Percentiles rank a stretch among this genome's conserved stretches.
Evolutionary conservation across 352 stramenopile genomes (phyloP).

Genomic region (Phytophthora idaei): DNA sequence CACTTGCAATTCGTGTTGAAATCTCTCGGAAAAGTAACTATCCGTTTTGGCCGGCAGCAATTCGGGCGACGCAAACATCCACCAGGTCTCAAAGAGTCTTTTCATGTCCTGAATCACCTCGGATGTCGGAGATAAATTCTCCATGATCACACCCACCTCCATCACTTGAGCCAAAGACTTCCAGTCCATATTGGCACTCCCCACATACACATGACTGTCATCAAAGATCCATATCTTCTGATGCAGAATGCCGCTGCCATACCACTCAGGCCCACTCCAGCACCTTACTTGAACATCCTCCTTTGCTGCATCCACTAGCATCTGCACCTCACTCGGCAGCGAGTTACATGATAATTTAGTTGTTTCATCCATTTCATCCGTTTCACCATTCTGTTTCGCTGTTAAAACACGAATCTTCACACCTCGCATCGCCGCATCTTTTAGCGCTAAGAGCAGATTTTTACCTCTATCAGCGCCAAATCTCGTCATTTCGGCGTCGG

Average conservation of each 20-base stretch:
- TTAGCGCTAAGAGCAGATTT: slow-evolving; percentile 58
- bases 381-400: slow-evolving; percentile 29
- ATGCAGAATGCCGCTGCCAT: slow-evolving; percentile 79
- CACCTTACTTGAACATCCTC: slow-evolving; percentile 52
- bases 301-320: slow-evolving; percentile 39
- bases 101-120: slow-evolving; percentile 58
- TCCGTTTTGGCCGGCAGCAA: slow-evolving; percentile 36
- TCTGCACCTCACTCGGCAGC: slow-evolving; percentile 65
- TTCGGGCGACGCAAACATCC: slow-evolving; percentile 54
- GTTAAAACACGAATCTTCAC: slow-evolving; percentile 67
- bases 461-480: slow-evolving; percentile 66
- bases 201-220: slow-evolving; percentile 65
- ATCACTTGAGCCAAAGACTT: slow-evolving; percentile 86
- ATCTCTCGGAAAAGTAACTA: slow-evolving; percentile 62
- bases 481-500: slow-evolving; percentile 53
- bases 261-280: slow-evolving; percentile 76
- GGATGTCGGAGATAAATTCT: slow-evolving; percentile 44
- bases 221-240: slow-evolving; percentile 88
- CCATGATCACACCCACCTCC: slow-evolving; percentile 77
- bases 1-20: slow-evolving; percentile 61
- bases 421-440: slow-evolving; percentile 51
- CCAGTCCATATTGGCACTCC: slow-evolving; percentile 89
- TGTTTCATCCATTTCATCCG: slow-evolving; percentile 13
- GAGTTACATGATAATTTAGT: slow-evolving; percentile 34
- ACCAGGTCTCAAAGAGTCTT: slow-evolving; percentile 78